These are phyloP conservation scores for Alternaria triticina DNA, from an alignment of 2,329 filamentous ascomycete genomes.

Conservation along the genomic window DNA sequence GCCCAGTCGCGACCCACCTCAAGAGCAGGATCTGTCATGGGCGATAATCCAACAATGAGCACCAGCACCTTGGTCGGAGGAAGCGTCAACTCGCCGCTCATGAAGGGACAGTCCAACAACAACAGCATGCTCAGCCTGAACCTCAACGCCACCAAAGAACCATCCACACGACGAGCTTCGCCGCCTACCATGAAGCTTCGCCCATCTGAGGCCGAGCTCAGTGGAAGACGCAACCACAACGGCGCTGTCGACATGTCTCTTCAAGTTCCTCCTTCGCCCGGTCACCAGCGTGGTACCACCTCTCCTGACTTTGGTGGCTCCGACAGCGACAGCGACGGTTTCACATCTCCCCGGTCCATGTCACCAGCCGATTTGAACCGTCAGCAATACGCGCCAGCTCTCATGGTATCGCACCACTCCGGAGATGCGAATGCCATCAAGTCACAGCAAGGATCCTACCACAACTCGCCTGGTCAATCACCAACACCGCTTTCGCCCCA, in stretches of 20 bases:
- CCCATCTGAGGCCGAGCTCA: conserved; percentile 48
- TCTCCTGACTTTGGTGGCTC: conserved; percentile 36
- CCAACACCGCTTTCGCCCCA: conserved; percentile 34
- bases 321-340: conserved; percentile 35
- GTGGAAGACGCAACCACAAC: conserved; percentile 43
- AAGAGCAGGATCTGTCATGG: conserved; percentile 39
- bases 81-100: conserved; percentile 38
- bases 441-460: conserved; percentile 42
- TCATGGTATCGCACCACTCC: conserved; percentile 32
- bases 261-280: conserved; percentile 41
- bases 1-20: conserved; percentile 49
- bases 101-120: conserved; percentile 38
- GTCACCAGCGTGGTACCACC: conserved; percentile 19
- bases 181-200: conserved; percentile 37
- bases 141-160: conserved; percentile 30
- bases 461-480: conserved; percentile 30
- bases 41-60: conserved; percentile 38
- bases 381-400: conserved; percentile 36
- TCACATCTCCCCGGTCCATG: conserved; percentile 28
- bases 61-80: conserved; percentile 45
- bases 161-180: conserved; percentile 25
- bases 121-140: conserved; percentile 45
- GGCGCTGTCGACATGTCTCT: conserved; percentile 45
- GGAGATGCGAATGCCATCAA: conserved; percentile 18
- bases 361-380: conserved; percentile 33